These are phyloP conservation scores for Astragalus glycyphyllos DNA, from an alignment of 306 rosid species.

Conservation along the genomic window DNA sequence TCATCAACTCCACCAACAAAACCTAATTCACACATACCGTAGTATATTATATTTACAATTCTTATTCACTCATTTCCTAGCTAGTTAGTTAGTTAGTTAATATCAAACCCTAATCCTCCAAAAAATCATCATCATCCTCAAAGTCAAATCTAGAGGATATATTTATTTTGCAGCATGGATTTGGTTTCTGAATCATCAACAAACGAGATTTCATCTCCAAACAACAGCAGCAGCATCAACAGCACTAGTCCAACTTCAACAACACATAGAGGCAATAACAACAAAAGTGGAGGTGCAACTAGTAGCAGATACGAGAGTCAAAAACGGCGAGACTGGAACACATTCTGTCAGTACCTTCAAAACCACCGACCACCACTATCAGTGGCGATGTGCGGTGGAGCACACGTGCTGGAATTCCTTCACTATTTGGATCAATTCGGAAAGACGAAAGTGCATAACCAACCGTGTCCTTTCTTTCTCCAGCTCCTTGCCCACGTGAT, in stretches of 20 bases:
- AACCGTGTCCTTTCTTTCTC: constrained; percentile 80
- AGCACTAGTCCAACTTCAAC: not conserved
- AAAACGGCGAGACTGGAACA: constrained; percentile 94
- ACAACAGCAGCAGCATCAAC: not conserved
- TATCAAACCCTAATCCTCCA: no score
- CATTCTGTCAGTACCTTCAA: constrained; percentile 86
- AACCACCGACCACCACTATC: constrained; percentile 85
- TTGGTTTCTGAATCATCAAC: constrained; percentile 54
- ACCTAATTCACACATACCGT: no score
- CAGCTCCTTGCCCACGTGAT: constrained; percentile 91
- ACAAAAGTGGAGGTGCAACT: not conserved
- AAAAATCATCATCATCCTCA: no score
- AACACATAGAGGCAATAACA: not conserved
- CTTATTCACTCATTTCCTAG: no score
- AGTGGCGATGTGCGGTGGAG: constrained; percentile 65
- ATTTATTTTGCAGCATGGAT: constrained; percentile 47
- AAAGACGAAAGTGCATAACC: constrained; percentile 88
- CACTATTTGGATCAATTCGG: constrained; percentile 93
- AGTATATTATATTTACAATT: no score
- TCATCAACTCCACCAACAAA: no score
- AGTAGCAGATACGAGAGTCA: constrained; percentile 85
- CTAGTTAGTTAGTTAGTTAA: no score
- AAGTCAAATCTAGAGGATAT: no score
- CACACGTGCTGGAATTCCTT: constrained; percentile 88
- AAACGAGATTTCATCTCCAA: not conserved